Conservation (phyloP, 805 yeast genomes). For the Myxozyma lipomycoides region DNA sequence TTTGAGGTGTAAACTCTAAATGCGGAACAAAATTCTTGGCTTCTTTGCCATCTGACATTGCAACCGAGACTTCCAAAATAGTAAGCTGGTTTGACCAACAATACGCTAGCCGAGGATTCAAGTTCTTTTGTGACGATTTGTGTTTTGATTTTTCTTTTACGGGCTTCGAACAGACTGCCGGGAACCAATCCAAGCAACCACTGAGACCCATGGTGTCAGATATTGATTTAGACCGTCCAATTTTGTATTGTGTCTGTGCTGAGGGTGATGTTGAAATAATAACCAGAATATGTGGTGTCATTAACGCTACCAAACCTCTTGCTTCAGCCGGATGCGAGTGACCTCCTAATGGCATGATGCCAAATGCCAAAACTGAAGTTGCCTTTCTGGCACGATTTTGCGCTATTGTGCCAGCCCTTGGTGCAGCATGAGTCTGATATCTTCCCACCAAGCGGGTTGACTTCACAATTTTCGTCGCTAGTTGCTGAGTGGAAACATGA, state of each 20-base stretch:
- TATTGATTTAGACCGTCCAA: conserved; percentile 46
- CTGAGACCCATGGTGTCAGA: conserved; percentile 32
- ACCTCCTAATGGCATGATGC: conserved; percentile 59
- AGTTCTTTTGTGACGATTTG: conserved; percentile 9
- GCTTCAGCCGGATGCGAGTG: conserved; percentile 51
- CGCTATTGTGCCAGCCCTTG: conserved; percentile 3
- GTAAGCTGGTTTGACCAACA: conserved; percentile 63
- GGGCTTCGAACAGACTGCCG: conserved; percentile 41
- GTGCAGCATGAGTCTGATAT: conserved; percentile 32
- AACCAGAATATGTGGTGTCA: conserved; percentile 49
- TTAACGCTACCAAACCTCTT: conserved; percentile 56
- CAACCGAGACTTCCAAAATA: conserved; percentile 45
- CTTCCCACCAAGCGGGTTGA: conserved; percentile 54
- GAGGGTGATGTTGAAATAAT: conserved; percentile 55
- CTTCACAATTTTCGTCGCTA: conserved; percentile 49
- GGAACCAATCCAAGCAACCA: conserved; percentile 63
- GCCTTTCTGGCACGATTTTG: conserved; percentile 21
- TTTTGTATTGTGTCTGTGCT: conserved; percentile 51
- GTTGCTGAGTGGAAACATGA: conserved; percentile 60
- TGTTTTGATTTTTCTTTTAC: background rate
- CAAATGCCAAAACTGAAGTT: conserved; percentile 43
- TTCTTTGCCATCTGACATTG: background rate
- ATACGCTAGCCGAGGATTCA: conserved; percentile 55
- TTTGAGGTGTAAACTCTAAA: conserved; percentile 41
- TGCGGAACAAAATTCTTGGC: conserved; percentile 4